Conservation (phyloP, 257 asterid species). For the Solanum virginianum region DNA sequence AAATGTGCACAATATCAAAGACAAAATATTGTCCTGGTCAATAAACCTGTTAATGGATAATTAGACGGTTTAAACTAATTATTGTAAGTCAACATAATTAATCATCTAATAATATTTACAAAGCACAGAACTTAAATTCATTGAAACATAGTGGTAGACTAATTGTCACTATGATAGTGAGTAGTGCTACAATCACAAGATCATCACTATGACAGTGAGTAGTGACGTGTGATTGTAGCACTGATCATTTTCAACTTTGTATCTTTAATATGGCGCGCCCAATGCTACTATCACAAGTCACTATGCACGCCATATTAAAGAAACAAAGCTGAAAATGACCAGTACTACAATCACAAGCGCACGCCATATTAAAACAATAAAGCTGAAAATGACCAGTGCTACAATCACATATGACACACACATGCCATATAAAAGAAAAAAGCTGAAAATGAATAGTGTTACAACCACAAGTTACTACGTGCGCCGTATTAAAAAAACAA, state of each 20-base stretch:
- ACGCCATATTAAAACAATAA: slow-evolving; percentile 5
- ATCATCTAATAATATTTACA: neutral
- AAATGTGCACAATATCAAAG: neutral
- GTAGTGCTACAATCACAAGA: no score
- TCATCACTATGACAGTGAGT: no score
- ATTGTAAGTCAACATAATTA: neutral
- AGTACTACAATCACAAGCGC: no score
- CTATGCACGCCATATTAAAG: no score
- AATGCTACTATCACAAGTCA: no score
- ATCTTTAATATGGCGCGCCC: no score
- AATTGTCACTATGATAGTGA: neutral
- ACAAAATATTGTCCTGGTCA: neutral
- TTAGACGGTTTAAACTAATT: neutral
- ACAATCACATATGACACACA: slow-evolving; percentile 2
- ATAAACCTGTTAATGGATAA: neutral
- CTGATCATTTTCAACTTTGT: no score
- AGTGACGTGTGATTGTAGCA: no score
- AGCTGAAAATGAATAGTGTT: no score
- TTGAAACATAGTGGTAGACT: neutral
- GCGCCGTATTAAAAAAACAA: slow-evolving; percentile 5
- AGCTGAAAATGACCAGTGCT: slow-evolving; percentile 35
- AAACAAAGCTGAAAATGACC: no score
- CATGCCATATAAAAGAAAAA: no score
- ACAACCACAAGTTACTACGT: no score
- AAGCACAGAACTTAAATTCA: neutral